These are phyloP conservation scores for Tricholoma sp. DNA, from an alignment of 768 basidiomycete genomes.

Conservation along the genomic window DNA sequence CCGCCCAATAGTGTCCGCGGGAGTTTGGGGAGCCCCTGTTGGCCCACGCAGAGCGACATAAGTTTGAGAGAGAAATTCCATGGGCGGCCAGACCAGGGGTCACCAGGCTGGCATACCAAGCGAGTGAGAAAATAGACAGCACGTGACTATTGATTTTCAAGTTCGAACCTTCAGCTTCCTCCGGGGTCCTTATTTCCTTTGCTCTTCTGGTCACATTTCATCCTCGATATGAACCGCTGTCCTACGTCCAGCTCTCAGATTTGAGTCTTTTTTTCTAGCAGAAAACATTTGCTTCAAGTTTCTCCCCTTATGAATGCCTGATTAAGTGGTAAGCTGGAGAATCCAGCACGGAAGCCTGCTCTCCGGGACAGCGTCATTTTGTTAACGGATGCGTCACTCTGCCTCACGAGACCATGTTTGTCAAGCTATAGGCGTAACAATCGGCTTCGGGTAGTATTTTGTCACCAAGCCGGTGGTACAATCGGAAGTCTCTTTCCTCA, in stretches of 20 bases:
- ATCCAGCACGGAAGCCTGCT: not conserved
- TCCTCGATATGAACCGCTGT: not conserved
- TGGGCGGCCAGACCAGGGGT: constrained; percentile 18
- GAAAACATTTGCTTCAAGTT: not conserved
- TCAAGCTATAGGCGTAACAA: not conserved
- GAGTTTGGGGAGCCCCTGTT: constrained; percentile 76
- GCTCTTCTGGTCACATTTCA: not conserved
- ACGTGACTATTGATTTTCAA: constrained; percentile 6
- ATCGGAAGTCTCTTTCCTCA: constrained; percentile 9
- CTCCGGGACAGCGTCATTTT: not conserved
- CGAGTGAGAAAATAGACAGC: not conserved
- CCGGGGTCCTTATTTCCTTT: not conserved
- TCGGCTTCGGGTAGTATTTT: not conserved
- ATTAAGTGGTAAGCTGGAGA: too few species aligned
- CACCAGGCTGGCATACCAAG: not conserved
- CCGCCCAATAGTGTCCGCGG: constrained; percentile 79
- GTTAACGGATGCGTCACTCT: not conserved
- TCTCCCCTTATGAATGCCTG: too few species aligned
- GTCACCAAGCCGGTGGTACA: not conserved
- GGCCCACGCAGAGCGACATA: constrained; percentile 84
- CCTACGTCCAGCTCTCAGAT: too few species aligned
- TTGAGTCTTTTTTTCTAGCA: too few species aligned
- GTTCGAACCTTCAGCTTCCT: too few species aligned
- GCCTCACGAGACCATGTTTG: not conserved
- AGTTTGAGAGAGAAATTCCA: constrained; percentile 85